Conservation (phyloP, 768 basidiomycete genomes). For the Hericium erinaceus region DNA sequence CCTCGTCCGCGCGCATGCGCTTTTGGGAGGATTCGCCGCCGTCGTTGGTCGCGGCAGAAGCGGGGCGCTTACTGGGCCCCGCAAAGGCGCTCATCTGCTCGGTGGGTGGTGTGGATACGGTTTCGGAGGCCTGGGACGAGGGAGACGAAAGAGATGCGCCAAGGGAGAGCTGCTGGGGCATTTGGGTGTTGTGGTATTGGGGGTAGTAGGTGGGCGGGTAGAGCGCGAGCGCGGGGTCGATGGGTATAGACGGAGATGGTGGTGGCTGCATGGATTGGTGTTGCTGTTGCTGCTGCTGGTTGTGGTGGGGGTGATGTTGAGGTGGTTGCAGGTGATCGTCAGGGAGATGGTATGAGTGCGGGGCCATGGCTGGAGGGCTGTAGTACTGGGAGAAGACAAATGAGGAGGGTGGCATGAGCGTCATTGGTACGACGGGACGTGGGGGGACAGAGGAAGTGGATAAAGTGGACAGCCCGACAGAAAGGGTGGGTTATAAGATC, state of each 20-base stretch:
- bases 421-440: not conserved
- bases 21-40: constrained; percentile 37
- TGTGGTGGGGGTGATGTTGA: constrained; percentile 29
- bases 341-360: constrained; percentile 25
- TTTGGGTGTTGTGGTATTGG: constrained; percentile 37
- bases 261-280: constrained; percentile 41
- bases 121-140: constrained; percentile 72
- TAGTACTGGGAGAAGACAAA: constrained; percentile 21
- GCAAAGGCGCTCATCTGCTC: constrained; percentile 45
- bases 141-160: constrained; percentile 63
- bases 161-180: constrained; percentile 41
- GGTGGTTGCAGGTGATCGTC: constrained; percentile 33
- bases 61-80: constrained; percentile 17
- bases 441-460: not conserved
- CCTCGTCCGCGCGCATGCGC: constrained; percentile 43
- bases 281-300: constrained; percentile 15
- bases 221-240: constrained; percentile 67
- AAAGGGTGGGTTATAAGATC: not conserved
- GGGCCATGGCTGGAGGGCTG: constrained; percentile 19
- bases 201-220: constrained; percentile 52
- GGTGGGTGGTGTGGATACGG: constrained; percentile 63
- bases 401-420: constrained; percentile 4
- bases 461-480: not conserved
- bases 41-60: constrained; percentile 30
- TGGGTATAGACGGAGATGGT: constrained; percentile 52